A percentile compares a stretch with the other conserved stretches of the same genome.
phyloP scores from a whole-genome alignment of 495 filamentous ascomycete species.

The Corynascus novoguineensis region DNA sequence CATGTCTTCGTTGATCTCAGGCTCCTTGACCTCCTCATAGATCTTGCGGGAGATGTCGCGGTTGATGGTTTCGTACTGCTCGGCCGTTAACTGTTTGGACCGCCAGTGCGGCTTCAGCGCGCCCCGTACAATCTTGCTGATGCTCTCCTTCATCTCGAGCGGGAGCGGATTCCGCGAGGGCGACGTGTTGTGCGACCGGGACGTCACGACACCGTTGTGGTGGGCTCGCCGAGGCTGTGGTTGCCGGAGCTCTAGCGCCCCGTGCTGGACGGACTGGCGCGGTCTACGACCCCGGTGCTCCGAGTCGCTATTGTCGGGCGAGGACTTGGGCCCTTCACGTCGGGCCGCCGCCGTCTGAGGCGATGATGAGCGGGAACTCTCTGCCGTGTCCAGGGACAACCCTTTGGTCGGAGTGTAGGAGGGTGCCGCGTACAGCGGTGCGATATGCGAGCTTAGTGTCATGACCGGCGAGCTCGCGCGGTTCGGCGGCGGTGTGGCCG shows the following conservation, averaged over 20 bases:
- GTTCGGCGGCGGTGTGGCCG: constrained; percentile 60
- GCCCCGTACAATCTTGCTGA: constrained; percentile 72
- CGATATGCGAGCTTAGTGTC: constrained; percentile 56
- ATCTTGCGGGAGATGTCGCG: constrained; percentile 73
- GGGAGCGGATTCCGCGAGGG: constrained; percentile 55
- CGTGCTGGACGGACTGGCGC: background rate
- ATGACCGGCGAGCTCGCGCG: constrained; percentile 63
- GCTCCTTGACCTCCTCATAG: constrained; percentile 72
- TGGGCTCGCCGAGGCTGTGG: constrained; percentile 44
- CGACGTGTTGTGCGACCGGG: constrained; percentile 50
- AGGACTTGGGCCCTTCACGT: constrained; percentile 26
- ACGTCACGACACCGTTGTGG: constrained; percentile 25
- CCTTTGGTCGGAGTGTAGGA: constrained; percentile 52
- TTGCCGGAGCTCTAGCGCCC: constrained; percentile 42
- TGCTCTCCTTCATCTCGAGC: constrained; percentile 67
- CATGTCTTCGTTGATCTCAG: constrained; percentile 47
- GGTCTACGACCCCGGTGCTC: constrained; percentile 28
- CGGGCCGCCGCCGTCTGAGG: constrained; percentile 7
- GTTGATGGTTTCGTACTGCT: constrained; percentile 86
- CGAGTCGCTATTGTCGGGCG: constrained; percentile 43
- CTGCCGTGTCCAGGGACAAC: constrained; percentile 17
- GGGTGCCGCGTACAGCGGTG: constrained; percentile 54
- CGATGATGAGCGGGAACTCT: constrained; percentile 33
- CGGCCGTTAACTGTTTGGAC: constrained; percentile 62
- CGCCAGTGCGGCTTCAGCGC: constrained; percentile 73